Conservation (phyloP, 2,329 filamentous ascomycete genomes). For the Cryphonectria parasitica region DNA sequence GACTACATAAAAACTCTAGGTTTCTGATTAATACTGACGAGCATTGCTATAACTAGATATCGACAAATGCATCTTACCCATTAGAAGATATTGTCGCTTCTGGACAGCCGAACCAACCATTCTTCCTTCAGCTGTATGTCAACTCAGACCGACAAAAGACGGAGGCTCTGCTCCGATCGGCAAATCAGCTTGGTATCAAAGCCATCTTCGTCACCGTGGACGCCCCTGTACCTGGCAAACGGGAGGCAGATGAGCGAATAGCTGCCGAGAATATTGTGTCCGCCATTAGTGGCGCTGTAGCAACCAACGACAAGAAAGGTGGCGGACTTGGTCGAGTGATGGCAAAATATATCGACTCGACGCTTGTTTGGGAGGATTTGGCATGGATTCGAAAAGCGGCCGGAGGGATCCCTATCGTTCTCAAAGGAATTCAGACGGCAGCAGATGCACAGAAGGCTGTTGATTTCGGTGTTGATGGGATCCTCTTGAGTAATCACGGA, state of each 20-base stretch:
- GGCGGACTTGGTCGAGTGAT: conserved; percentile 57
- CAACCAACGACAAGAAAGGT: conserved; percentile 55
- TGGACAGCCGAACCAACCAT: conserved; percentile 43
- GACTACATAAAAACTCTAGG: no score
- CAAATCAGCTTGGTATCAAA: conserved; percentile 51
- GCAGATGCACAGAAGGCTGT: conserved; percentile 57
- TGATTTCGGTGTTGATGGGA: conserved; percentile 41
- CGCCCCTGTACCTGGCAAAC: conserved; percentile 58
- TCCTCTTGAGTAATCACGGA: conserved; percentile 25
- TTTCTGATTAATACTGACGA: background rate
- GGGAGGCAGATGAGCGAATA: conserved; percentile 60
- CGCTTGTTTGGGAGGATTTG: conserved; percentile 57
- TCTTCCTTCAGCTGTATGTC: conserved; percentile 61
- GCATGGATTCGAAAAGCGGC: conserved; percentile 53
- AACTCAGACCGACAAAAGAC: conserved; percentile 55
- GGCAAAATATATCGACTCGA: conserved; percentile 55
- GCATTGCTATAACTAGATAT: conserved; percentile 40
- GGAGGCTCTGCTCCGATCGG: conserved; percentile 46
- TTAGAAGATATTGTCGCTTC: conserved; percentile 46
- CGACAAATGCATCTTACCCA: conserved; percentile 55
- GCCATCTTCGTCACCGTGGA: conserved; percentile 59
- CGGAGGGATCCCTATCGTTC: conserved; percentile 52
- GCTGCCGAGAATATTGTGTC: conserved; percentile 45
- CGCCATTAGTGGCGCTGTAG: conserved; percentile 46
- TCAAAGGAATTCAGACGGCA: conserved; percentile 61